phyloP scores from a whole-genome alignment of 1,284 basidiomycete genomes.

The Ustilago trichophora region DNA sequence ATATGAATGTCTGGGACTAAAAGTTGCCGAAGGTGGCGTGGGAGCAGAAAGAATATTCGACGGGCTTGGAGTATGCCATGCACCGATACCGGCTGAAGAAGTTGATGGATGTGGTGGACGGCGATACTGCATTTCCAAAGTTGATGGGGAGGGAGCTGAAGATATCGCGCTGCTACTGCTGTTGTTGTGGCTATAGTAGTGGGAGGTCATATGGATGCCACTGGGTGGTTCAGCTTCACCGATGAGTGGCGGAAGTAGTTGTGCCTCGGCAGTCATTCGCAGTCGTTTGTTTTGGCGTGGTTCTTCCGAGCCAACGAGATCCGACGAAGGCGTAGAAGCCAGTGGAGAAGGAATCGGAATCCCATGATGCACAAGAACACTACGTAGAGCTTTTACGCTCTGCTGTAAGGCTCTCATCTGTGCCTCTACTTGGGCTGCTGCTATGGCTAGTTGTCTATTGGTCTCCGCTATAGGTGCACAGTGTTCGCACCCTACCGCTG shows the following conservation, averaged over 20 bases:
- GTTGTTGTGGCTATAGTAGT: conserved; percentile 3
- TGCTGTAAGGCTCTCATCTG: conserved; percentile 17
- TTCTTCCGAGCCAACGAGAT: neutral
- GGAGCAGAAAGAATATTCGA: conserved; percentile 3
- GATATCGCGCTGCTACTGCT: neutral
- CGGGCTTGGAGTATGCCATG: conserved; percentile 24
- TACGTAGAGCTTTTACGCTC: conserved; percentile 12
- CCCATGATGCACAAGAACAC: conserved; percentile 14
- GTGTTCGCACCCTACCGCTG: conserved; percentile 2
- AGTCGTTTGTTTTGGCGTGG: no score
- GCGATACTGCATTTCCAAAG: neutral
- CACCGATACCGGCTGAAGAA: neutral
- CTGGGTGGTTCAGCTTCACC: neutral
- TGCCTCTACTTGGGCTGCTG: conserved; percentile 17
- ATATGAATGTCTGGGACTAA: conserved; percentile 7
- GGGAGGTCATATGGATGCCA: conserved; percentile 15
- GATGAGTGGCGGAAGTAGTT: no score
- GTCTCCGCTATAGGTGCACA: conserved; percentile 13
- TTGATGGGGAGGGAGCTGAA: neutral
- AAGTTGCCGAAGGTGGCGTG: conserved; percentile 10
- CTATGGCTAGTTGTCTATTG: conserved; percentile 24
- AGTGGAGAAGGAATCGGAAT: conserved; percentile 9
- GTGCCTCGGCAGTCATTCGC: no score
- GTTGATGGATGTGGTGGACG: no score
- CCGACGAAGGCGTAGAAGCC: neutral